A percentile compares a stretch with the other conserved stretches of the same genome.
Conservation (phyloP, 2,329 filamentous ascomycete species). For the Stylonectria norvegica region DNA sequence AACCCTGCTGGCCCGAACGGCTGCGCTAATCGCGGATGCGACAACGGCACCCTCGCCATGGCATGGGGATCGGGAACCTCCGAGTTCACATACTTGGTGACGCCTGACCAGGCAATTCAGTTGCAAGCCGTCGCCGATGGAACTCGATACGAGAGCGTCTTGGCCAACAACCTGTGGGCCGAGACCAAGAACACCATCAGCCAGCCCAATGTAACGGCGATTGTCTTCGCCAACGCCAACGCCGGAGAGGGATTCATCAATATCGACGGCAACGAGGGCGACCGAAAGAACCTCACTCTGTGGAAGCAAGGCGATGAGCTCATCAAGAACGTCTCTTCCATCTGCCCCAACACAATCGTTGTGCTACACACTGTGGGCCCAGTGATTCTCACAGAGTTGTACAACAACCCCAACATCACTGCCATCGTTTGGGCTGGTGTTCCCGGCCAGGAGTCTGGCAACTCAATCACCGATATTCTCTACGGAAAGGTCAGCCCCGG, state of each 20-base stretch:
- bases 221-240: slow-evolving; percentile 89
- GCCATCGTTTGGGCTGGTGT: slow-evolving; percentile 80
- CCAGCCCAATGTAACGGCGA: slow-evolving; percentile 63
- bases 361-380: slow-evolving; percentile 84
- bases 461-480: slow-evolving; percentile 75
- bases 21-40: slow-evolving; percentile 64
- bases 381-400: slow-evolving; percentile 72
- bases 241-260: slow-evolving; percentile 83
- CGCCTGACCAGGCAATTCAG: slow-evolving; percentile 68
- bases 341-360: slow-evolving; percentile 86
- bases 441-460: slow-evolving; percentile 80
- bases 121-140: slow-evolving; percentile 58
- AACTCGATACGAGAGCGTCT: slow-evolving; percentile 61
- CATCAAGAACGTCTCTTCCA: slow-evolving; percentile 72
- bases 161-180: slow-evolving; percentile 61
- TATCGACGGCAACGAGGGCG: slow-evolving; percentile 79
- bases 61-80: slow-evolving; percentile 75
- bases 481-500: slow-evolving; percentile 79
- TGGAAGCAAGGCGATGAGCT: slow-evolving; percentile 80
- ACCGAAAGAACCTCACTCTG: slow-evolving; percentile 87
- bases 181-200: slow-evolving; percentile 59
- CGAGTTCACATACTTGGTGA: slow-evolving; percentile 72
- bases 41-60: slow-evolving; percentile 65
- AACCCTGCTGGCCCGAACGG: slow-evolving; percentile 75
- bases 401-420: slow-evolving; percentile 73